Conservation (phyloP, 306 rosid genomes). For the Datisca glomerata region DNA sequence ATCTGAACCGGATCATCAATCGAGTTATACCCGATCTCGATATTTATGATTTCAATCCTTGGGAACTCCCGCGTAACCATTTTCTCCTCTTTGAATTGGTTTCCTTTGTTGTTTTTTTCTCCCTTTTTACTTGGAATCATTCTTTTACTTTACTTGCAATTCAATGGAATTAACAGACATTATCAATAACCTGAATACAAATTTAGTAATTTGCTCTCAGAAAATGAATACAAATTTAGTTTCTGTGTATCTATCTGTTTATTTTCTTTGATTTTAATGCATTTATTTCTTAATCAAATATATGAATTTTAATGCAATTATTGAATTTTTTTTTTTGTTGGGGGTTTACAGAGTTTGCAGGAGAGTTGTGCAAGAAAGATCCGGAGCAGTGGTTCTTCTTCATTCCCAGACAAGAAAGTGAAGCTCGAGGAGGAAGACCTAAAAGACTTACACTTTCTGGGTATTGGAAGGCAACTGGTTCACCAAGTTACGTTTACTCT, state of each 20-base stretch:
- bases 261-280: not conserved
- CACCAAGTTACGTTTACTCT: slow-evolving; percentile 63
- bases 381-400: slow-evolving; percentile 86
- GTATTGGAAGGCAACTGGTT: slow-evolving; percentile 90
- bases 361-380: slow-evolving; percentile 46
- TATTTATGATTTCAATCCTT: slow-evolving; percentile 53
- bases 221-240: too few species aligned
- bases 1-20: slow-evolving; percentile 22
- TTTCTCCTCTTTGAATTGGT: too few species aligned
- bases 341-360: slow-evolving; percentile 42
- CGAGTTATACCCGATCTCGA: slow-evolving; percentile 49
- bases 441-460: slow-evolving; percentile 57
- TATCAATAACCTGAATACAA: too few species aligned
- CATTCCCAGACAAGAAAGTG: slow-evolving; percentile 67
- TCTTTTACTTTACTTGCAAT: too few species aligned
- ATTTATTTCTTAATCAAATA: not conserved
- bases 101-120: too few species aligned
- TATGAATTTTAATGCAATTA: not conserved
- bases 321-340: not conserved
- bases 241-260: accelerated
- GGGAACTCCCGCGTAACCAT: slow-evolving; percentile 80
- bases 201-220: too few species aligned
- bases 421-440: slow-evolving; percentile 84
- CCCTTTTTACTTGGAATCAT: too few species aligned
- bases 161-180: too few species aligned